Base-by-base conservation (phyloP, 2,329 filamentous ascomycete genomes). In the Penicillium brevicompactum region DNA sequence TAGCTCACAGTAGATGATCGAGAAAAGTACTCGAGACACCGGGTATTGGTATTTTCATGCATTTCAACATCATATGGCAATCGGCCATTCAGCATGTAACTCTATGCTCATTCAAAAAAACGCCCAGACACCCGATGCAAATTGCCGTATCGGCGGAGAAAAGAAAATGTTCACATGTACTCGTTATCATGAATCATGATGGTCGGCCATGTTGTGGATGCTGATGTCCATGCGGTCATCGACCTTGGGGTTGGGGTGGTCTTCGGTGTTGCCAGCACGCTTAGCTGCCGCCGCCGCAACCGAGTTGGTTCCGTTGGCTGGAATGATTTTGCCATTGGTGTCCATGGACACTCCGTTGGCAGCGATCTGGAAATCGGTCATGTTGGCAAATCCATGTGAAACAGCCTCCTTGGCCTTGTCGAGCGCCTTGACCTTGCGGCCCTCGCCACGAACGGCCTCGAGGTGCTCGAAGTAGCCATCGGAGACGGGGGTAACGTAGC, bases 401-500 rank as follows among this genome's bases (percentile, higher is more conserved):
- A 89, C 84, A 4, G 86, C 86, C 60, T 87, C 80, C 62, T 86
- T 81, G 4, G 87, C 87, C 44, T 79, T 82, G 64, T 88, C 84
- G 60, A 88, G 74, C 16, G 86, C 81, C 73, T 89, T 89, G 60
- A 84, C 71, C 74, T 89, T 89, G 59, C 82, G 80, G 59, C 84
- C 87, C 72, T 90, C 87, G 45, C 88, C 89, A 50, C 90, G 82
- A 16, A 92, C 75, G 55, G 82, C 78, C 74, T 90, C 87, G 5
- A 95, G 80, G 66, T 91, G 90, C 62, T 90, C 85, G 64, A 97
- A 94, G 76, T 97, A 97, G 37, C 84, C 87, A 6, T 87, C 82
- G 1, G 88, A 84, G 1, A 97, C 89, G 0, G 86, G 85, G 0
- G 93, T 97, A 58, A 90, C 82, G 74, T 97, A 97, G 60, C 87